Conservation (phyloP, 768 basidiomycete species). For the Lyophyllum decastes region DNA sequence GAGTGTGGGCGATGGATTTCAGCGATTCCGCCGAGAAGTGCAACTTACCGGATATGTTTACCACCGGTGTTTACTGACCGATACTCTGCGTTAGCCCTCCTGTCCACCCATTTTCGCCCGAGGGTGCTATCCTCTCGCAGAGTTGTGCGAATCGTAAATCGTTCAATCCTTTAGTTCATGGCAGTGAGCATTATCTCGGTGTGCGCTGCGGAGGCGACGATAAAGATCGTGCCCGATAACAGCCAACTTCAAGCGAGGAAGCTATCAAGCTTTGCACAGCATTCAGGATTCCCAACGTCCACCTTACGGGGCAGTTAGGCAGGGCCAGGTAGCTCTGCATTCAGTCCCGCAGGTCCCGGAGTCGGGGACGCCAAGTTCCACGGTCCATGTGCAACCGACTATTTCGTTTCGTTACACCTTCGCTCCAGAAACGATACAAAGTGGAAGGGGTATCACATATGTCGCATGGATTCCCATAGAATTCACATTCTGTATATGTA, state of each 20-base stretch:
- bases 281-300: slow-evolving; percentile 10
- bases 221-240: slow-evolving; percentile 8
- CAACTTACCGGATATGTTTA: slow-evolving; percentile 26
- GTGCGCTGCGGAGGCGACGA: slow-evolving; percentile 7
- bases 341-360: slow-evolving; percentile 32
- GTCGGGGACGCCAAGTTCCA: slow-evolving; percentile 27
- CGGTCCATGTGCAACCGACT: slow-evolving; percentile 31
- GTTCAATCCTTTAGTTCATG: slow-evolving; percentile 37
- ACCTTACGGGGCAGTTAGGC: neutral
- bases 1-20: slow-evolving; percentile 19
- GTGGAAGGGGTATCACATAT: slow-evolving; percentile 14
- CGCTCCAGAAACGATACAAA: neutral
- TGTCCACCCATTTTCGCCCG: slow-evolving; percentile 17
- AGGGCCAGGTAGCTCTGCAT: slow-evolving; percentile 24
- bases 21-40: neutral
- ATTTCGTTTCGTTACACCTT: neutral
- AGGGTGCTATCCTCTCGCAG: neutral
- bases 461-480: slow-evolving; percentile 37
- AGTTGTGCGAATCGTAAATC: slow-evolving; percentile 38
- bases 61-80: slow-evolving; percentile 29
- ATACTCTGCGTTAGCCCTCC: slow-evolving; percentile 22
- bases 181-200: slow-evolving; percentile 27
- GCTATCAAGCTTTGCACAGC: slow-evolving; percentile 30
- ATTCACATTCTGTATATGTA: slow-evolving; percentile 33
- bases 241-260: slow-evolving; percentile 24